Base-by-base conservation (phyloP, 2,329 filamentous ascomycete species). In the Aspergillus persii region DNA sequence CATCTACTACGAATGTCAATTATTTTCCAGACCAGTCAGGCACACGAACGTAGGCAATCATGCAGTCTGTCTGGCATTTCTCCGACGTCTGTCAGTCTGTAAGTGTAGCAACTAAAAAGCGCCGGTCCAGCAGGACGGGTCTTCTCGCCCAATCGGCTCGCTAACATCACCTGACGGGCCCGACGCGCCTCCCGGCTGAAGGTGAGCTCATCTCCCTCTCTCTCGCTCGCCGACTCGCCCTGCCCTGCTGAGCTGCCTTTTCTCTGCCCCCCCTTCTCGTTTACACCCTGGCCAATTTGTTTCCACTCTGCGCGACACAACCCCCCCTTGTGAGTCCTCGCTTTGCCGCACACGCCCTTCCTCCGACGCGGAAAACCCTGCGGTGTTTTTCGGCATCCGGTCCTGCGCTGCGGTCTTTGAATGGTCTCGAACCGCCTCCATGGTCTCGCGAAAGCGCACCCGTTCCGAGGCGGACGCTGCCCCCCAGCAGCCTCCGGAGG, bases 401-500 rank as follows among this genome's bases (percentile, higher is more conserved):
- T 54, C 63, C 59, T 65, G 57, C 61, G 63, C 66, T 57, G 59
- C 63, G 65, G 69, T 64, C 65, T 61, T 63, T 66, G 15, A 44
- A 71, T 62, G 68, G 66, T 68, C 65, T 67, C 57, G 65, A 71
- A 63, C 68, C 68, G 68, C 69, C 70, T 73, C 69, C 65, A 84
- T 83, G 81, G 78, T 77, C 69, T 79, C 82, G 74, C 80, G 82
- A 75, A 85, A 84, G 76, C 81, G 83, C 71, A 79, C 74, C 66
- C 76, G 80, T 70, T 82, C 82, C 68, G 83, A 85, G 71, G 80
- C 80, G 74, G 84, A 84, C 71, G 77, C 79, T 65, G 77, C 81
- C 50, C 74, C 80, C 61, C 76, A 69, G 70, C 76, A 74, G 62
- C 57, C 64, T 27, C 55, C 64, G 23, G 69, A 74, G 68, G 76